These are phyloP conservation scores for Xanthoparmelia taractica DNA, from an alignment of 495 filamentous ascomycete species.

Conservation along the genomic window DNA sequence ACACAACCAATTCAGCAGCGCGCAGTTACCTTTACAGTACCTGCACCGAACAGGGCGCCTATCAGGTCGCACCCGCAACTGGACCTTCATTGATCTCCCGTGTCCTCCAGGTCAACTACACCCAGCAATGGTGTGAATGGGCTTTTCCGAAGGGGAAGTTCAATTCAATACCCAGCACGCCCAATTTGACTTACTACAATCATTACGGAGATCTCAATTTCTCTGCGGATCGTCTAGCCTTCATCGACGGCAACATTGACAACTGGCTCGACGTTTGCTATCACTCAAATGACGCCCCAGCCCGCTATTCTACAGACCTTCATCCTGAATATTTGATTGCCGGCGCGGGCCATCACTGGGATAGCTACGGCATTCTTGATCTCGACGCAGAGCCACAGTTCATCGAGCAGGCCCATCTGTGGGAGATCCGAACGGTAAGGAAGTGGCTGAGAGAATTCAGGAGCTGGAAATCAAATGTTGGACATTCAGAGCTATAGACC, in stretches of 20 bases:
- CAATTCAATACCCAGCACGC: constrained; percentile 37
- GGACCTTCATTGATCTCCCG: constrained; percentile 38
- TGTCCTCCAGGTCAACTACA: constrained; percentile 40
- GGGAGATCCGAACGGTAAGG: constrained; percentile 41
- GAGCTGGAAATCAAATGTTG: constrained; percentile 11
- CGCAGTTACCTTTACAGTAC: constrained; percentile 43
- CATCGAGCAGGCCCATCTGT: constrained; percentile 42
- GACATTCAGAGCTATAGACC: constrained; percentile 11
- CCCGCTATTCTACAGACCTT: constrained; percentile 29
- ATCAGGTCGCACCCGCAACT: constrained; percentile 37
- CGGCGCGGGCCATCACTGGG: constrained; percentile 45
- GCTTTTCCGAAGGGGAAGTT: constrained; percentile 39
- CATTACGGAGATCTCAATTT: constrained; percentile 39
- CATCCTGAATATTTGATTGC: constrained; percentile 39
- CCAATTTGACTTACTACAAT: constrained; percentile 35
- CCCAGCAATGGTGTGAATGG: constrained; percentile 47
- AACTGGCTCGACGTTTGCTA: constrained; percentile 43
- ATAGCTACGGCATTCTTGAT: constrained; percentile 39
- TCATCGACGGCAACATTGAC: constrained; percentile 43
- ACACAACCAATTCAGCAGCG: constrained; percentile 29
- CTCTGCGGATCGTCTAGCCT: constrained; percentile 38
- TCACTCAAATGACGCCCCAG: constrained; percentile 36
- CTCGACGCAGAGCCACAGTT: constrained; percentile 42
- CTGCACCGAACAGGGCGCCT: constrained; percentile 42
- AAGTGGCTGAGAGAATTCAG: constrained; percentile 29